phyloP scores from a whole-genome alignment of 2,329 filamentous ascomycete genomes.

The Drechslera avenae region DNA sequence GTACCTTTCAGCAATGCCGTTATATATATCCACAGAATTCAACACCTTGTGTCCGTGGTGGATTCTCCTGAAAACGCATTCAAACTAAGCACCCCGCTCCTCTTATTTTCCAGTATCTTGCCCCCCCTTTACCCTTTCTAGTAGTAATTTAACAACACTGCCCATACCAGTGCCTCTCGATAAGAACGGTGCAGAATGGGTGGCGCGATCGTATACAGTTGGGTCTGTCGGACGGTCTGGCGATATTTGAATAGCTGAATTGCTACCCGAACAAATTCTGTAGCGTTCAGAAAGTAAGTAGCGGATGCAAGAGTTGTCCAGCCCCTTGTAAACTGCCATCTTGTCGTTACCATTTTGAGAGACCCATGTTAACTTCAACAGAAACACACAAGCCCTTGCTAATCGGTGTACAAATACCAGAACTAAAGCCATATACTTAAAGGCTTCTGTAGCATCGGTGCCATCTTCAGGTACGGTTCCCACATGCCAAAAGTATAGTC shows the following conservation, averaged over 20 bases:
- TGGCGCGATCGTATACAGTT: not conserved
- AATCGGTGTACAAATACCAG: not conserved
- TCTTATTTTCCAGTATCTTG: not conserved
- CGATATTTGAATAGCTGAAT: not conserved
- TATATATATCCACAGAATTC: no score
- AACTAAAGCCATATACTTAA: not conserved
- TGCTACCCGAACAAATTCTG: not conserved
- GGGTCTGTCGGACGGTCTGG: not conserved
- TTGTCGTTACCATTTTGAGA: no score
- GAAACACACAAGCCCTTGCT: not conserved
- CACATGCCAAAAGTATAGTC: slow-evolving; percentile 1
- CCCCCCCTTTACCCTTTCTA: not conserved
- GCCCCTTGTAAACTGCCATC: no score
- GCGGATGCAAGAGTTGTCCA: no score
- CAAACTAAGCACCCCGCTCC: not conserved
- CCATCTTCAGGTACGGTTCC: not conserved
- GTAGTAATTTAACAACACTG: not conserved
- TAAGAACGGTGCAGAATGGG: not conserved
- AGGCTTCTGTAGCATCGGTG: not conserved
- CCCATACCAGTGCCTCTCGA: not conserved
- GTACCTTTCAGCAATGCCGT: no score
- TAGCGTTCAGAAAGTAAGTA: not conserved
- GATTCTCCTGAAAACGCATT: not conserved
- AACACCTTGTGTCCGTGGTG: not conserved
- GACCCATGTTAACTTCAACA: no score